phyloP scores from a whole-genome alignment of 1,139 yeast species.

The Pichia sp. region DNA sequence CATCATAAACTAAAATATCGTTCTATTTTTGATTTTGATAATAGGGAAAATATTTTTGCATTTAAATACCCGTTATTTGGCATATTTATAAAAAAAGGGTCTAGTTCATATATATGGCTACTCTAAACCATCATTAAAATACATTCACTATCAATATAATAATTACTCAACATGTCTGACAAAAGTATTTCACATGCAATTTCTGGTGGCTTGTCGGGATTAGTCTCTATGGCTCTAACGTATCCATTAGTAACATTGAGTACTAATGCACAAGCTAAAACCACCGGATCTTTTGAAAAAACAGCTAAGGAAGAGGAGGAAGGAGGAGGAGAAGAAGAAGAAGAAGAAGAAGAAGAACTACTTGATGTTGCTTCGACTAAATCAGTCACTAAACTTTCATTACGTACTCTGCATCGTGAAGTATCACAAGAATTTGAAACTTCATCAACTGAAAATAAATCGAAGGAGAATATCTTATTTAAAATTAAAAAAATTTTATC shows the following conservation, averaged over 20 bases:
- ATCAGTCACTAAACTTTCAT: slow-evolving; percentile 4
- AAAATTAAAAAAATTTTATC: background rate
- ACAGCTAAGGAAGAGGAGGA: background rate
- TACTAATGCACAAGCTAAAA: slow-evolving; percentile 70
- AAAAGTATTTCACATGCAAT: slow-evolving; percentile 67
- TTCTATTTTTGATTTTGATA: too few relatives aligned
- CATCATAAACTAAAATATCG: too few relatives aligned
- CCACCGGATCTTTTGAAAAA: slow-evolving; percentile 23
- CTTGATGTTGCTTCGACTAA: slow-evolving; percentile 6
- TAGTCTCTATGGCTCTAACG: slow-evolving; percentile 75
- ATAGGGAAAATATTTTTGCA: too few relatives aligned
- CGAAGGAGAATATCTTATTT: background rate
- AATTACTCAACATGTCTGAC: slow-evolving; percentile 9
- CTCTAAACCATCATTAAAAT: too few relatives aligned
- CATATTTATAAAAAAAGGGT: too few relatives aligned
- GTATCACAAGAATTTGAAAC: slow-evolving; percentile 3
- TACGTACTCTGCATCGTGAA: slow-evolving; percentile 1
- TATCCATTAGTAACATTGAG: slow-evolving; percentile 81
- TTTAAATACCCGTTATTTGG: too few relatives aligned
- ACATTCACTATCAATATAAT: too few relatives aligned
- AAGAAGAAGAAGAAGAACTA: slow-evolving; percentile 2
- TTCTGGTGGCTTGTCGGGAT: slow-evolving; percentile 93
- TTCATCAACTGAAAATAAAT: background rate
- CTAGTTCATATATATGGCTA: too few relatives aligned
- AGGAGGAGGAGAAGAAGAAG: slow-evolving; percentile 7